phyloP scores from a whole-genome alignment of 163 green algal species.

The Scenedesmus sp. region DNA sequence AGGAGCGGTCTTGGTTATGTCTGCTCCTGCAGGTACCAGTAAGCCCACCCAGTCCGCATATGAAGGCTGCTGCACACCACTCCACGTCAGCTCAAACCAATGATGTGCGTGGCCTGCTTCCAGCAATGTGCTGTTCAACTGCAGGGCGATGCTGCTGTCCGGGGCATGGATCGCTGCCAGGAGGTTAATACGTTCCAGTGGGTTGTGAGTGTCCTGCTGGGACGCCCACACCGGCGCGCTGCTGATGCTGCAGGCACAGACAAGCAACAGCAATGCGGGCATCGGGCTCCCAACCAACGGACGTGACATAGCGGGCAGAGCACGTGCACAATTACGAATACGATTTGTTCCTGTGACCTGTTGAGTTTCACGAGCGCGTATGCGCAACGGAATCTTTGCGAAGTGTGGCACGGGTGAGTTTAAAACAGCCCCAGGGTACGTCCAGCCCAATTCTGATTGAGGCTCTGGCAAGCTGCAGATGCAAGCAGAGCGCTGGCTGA shows the following conservation, averaged over 20 bases:
- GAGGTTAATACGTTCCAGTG: constrained; percentile 45
- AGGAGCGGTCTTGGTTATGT: constrained; percentile 60
- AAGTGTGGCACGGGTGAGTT: not conserved
- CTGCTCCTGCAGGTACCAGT: constrained; percentile 64
- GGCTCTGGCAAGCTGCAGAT: no score
- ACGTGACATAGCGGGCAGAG: not conserved
- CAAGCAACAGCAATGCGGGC: constrained; percentile 13
- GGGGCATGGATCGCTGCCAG: not conserved
- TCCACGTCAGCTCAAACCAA: constrained; percentile 76
- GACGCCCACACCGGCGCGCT: not conserved
- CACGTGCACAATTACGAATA: not conserved
- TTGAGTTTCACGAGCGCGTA: not conserved
- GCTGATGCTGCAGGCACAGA: not conserved
- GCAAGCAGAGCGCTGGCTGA: no score
- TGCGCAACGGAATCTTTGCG: not conserved
- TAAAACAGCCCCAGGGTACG: not conserved
- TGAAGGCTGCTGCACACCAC: constrained; percentile 53
- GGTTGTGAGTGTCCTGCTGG: constrained; percentile 52
- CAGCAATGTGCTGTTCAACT: constrained; percentile 60
- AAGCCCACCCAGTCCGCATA: constrained; percentile 76
- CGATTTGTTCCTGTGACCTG: not conserved
- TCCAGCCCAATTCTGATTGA: not conserved
- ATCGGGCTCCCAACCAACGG: not conserved
- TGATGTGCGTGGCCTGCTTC: constrained; percentile 19
- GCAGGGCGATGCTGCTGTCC: constrained; percentile 29